Base-by-base conservation (phyloP, 352 stramenopile species). In the Globisporangium perplexum region DNA sequence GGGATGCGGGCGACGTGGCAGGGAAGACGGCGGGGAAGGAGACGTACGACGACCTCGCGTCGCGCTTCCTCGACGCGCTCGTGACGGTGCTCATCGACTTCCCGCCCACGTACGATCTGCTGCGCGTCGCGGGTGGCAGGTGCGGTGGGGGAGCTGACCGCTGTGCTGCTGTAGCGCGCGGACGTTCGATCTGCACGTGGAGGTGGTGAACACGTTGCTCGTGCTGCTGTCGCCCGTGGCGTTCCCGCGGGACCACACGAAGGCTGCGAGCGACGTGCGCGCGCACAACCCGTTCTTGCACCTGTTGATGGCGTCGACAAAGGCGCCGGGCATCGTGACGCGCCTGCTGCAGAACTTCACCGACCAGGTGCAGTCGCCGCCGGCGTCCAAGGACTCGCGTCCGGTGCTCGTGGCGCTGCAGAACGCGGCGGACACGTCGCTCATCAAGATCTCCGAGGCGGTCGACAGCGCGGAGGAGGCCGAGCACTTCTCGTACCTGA, bases 121-220 rank as follows among this genome's bases (percentile, higher is more conserved):
- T 30, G 26, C n/a, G n/a, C n/a, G n/a, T n/a, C n/a, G n/a, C n/a
- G n/a, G n/a, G n/a, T n/a, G n/a, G n/a, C n/a, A n/a, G n/a, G n/a
- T n/a, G n/a, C n/a, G n/a, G n/a, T n/a, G n/a, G n/a, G n/a, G n/a
- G n/a, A 38, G 22, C 15, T 15, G n/a, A 20, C 41, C 2, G 1
- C 1, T 41, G 7, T 44, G 6, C 31, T 33, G 18, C 15, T 7
- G 7, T 18, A 77, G 68, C 4, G 24, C 57, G 7, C 65, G 72
- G 26, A 91, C 80, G 28, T 83, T 90, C 51, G 80, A 88, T 24
- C 43, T 93, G 31, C 77, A 90, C 42, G 65, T 90, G n/a, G 83
- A 91, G 69, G 66, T 86, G 3, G 56, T 93, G 17, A 93, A 78
- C 50, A 83, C 67, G 28, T 50, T 93, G 24, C 66, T 93, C 15